Evolutionary conservation across 352 stramenopile species (phyloP), one percentile per base, ranked within the genome.

Genomic region (Stephanocyclus meneghinianus): DNA sequence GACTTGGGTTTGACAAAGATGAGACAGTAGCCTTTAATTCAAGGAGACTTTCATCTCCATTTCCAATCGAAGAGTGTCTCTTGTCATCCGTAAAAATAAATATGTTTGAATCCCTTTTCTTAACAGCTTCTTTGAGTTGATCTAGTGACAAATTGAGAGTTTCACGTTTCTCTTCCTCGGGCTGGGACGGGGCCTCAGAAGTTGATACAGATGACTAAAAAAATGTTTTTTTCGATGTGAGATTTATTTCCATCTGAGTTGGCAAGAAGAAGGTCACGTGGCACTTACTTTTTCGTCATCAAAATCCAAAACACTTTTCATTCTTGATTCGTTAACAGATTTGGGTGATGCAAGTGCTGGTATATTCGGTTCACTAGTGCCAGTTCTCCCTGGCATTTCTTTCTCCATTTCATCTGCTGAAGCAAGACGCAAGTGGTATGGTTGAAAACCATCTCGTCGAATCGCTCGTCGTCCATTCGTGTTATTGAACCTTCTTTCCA

Each of bases 21-120:
- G 76, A 83, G 37, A 83, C 56, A 71, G 80, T 73, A 74, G 79
- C 59, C 42, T 89, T 61, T 32, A 85, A 48, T 78, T 89, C 70
- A 79, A 89, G 73, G 35, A 61, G 62, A 8, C 45, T 57, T 1
- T 71, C 30, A 30, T 60, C 9, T 18, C 32, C 37, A 42, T 51
- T 16, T 18, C 26, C 5, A 18, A 15, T 16, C 10, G 42, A 26
- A 11, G 40, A 16, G 7, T 15, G 30, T 4, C 44, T 63, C 3
- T 63, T 63, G 30, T 50, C 60, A 56, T 81, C 66, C 13, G 68
- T 74, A 42, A 81, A 76, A 9, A 81, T 62, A 42, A 68, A 81
- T 6, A 81, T 81, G 30, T 76, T 81, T 32, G 26, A 63, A 35
- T 81, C 59, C 29, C 65, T 62, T 44, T 71, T 55, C 37, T 80